phyloP scores from a whole-genome alignment of 768 basidiomycete species.

The Dacryopinax spathularia region DNA sequence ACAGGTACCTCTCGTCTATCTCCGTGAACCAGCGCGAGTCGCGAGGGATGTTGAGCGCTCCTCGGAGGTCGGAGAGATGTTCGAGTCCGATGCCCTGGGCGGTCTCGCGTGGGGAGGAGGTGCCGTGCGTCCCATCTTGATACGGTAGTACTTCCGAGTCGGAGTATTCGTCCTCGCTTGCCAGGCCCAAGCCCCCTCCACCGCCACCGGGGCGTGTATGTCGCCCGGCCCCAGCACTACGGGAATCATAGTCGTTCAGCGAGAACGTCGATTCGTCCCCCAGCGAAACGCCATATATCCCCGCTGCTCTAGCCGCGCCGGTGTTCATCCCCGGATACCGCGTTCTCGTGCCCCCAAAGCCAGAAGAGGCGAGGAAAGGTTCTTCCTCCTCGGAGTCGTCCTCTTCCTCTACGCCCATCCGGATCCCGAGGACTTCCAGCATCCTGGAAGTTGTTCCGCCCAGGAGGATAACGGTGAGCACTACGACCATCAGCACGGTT shows the following conservation, averaged over 20 bases:
- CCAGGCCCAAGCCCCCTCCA: too few species aligned
- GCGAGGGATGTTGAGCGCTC: constrained; percentile 1
- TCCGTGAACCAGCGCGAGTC: constrained; percentile 94
- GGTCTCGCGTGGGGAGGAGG: background rate
- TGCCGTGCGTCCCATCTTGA: background rate
- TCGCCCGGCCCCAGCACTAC: constrained; percentile 27
- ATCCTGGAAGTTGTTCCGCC: constrained; percentile 95
- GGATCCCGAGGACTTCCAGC: constrained; percentile 92
- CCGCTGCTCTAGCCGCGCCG: constrained; percentile 13
- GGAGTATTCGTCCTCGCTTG: constrained; percentile 53
- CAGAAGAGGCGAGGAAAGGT: constrained; percentile 20
- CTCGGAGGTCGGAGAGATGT: constrained; percentile 5
- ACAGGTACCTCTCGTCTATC: constrained; percentile 82
- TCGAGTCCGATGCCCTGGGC: background rate
- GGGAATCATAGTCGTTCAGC: constrained; percentile 48
- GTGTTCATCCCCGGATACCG: constrained; percentile 17
- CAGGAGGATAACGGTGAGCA: constrained; percentile 85
- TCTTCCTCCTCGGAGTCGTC: constrained; percentile 41
- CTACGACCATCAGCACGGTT: constrained; percentile 90
- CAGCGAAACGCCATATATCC: background rate
- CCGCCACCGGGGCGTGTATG: constrained; percentile 53
- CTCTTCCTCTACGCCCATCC: constrained; percentile 90
- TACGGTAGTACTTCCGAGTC: constrained; percentile 42
- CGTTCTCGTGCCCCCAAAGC: constrained; percentile 9
- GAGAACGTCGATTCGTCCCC: background rate